These are phyloP conservation scores for Mortierella antarctica DNA, from an alignment of 192 early-diverging fungal species.

Conservation along the genomic window DNA sequence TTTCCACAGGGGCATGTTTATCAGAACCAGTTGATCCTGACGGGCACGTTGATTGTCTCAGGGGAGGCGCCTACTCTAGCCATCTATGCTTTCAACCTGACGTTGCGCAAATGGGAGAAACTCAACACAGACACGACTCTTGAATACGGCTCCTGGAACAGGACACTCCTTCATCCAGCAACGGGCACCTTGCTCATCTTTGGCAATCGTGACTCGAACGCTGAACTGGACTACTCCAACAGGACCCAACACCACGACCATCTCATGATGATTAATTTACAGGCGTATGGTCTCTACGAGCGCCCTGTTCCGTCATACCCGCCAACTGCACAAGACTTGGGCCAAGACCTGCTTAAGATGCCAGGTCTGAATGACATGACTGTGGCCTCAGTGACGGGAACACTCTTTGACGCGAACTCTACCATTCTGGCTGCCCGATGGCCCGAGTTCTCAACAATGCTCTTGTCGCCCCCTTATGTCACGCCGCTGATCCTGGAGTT, in stretches of 20 bases:
- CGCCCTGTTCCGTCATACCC: constrained; percentile 31
- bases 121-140: constrained; percentile 35
- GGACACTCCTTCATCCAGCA: constrained; percentile 36
- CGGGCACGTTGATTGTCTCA: constrained; percentile 34
- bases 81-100: constrained; percentile 31
- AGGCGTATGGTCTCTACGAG: constrained; percentile 51
- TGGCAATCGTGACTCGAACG: constrained; percentile 26
- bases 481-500: constrained; percentile 37
- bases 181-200: constrained; percentile 43
- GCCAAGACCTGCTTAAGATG: constrained; percentile 24
- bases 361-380: constrained; percentile 43
- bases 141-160: constrained; percentile 40
- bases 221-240: constrained; percentile 36
- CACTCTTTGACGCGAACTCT: constrained; percentile 45
- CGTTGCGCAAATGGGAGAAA: constrained; percentile 20
- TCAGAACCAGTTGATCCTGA: constrained; percentile 42
- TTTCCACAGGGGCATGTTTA: constrained; percentile 50
- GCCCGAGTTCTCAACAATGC: constrained; percentile 36
- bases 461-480: constrained; percentile 46
- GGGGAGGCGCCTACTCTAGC: constrained; percentile 38
- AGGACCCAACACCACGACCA: constrained; percentile 41
- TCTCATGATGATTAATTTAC: constrained; percentile 41
- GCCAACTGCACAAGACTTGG: constrained; percentile 36
- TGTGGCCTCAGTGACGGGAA: constrained; percentile 23
- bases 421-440: constrained; percentile 42